Conservation (phyloP, 306 rosid genomes). For the Glycine soja region DNA sequence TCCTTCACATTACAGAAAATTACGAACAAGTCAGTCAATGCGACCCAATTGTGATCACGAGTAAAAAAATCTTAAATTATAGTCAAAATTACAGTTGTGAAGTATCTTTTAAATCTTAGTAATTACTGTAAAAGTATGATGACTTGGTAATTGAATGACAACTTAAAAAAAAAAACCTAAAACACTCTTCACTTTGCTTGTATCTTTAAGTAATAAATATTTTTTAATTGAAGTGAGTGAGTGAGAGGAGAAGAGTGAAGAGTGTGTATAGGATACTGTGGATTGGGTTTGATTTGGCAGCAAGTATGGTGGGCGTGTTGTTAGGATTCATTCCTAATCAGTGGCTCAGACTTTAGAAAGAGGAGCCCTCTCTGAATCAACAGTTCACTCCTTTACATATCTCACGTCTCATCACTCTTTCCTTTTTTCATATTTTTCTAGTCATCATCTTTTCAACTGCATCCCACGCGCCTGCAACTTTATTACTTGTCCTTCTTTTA, state of each 20-base stretch:
- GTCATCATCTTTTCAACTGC: constrained; percentile 34
- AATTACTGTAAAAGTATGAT: too few relatives aligned
- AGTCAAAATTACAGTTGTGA: too few relatives aligned
- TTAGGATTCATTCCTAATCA: constrained; percentile 52
- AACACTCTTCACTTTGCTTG: too few relatives aligned
- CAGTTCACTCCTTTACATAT: constrained; percentile 41
- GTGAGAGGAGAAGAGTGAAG: too few relatives aligned
- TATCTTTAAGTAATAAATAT: too few relatives aligned
- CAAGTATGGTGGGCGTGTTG: constrained; percentile 65
- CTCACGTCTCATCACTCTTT: constrained; percentile 65
- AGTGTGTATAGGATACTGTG: not conserved
- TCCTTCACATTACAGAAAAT: not conserved
- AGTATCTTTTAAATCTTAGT: too few relatives aligned
- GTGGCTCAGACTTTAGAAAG: constrained; percentile 48
- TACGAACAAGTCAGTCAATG: too few relatives aligned
- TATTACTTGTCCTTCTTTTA: not conserved
- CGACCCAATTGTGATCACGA: too few relatives aligned
- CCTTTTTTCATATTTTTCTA: not conserved
- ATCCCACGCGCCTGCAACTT: constrained; percentile 41
- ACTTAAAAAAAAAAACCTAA: too few relatives aligned
- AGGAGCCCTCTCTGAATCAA: constrained; percentile 14
- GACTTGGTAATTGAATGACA: too few relatives aligned
- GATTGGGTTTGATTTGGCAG: constrained; percentile 30
- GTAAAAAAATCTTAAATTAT: too few relatives aligned
- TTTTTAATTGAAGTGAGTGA: too few relatives aligned